Percentiles rank a stretch among this genome's conserved stretches.
These are phyloP conservation scores for Penicillium griseofulvum DNA, from an alignment of 2,329 filamentous ascomycete genomes.

Conservation along the genomic window DNA sequence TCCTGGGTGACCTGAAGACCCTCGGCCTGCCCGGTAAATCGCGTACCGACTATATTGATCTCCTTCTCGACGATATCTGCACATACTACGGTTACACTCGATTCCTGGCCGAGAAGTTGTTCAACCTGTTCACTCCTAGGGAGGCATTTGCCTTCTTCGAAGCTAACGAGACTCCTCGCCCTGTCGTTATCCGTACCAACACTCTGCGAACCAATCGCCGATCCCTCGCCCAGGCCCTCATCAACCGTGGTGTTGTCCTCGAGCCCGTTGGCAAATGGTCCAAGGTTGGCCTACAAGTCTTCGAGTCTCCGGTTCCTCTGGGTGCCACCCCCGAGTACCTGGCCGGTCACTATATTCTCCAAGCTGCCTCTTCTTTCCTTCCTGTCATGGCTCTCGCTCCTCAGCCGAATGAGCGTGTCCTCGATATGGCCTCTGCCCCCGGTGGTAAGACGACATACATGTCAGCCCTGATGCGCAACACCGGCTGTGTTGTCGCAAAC, in stretches of 20 bases:
- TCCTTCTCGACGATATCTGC: slow-evolving; percentile 88
- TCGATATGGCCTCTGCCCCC: slow-evolving; percentile 93
- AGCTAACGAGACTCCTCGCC: slow-evolving; percentile 91
- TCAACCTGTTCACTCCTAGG: slow-evolving; percentile 83
- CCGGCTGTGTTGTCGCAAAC: slow-evolving; percentile 91
- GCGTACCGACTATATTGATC: slow-evolving; percentile 80
- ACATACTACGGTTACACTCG: slow-evolving; percentile 95
- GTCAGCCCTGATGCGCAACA: slow-evolving; percentile 97
- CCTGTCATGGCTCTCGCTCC: slow-evolving; percentile 96
- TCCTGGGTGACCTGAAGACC: slow-evolving; percentile 83
- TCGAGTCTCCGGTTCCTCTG: slow-evolving; percentile 81
- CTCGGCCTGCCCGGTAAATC: slow-evolving; percentile 77
- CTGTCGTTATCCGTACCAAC: slow-evolving; percentile 95
- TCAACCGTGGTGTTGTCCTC: slow-evolving; percentile 92
- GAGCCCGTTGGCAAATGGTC: slow-evolving; percentile 98
- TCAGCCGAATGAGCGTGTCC: slow-evolving; percentile 84
- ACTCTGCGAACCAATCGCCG: slow-evolving; percentile 74
- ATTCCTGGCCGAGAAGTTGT: slow-evolving; percentile 93
- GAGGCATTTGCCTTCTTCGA: slow-evolving; percentile 99
- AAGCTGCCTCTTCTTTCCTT: slow-evolving; percentile 93
- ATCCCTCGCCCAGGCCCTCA: slow-evolving; percentile 87
- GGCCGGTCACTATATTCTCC: slow-evolving; percentile 94
- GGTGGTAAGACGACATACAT: slow-evolving; percentile 96
- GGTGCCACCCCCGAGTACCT: slow-evolving; percentile 97
- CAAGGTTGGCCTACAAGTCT: slow-evolving; percentile 94